Evolutionary conservation across 2,329 filamentous ascomycete genomes (phyloP), one percentile per base, ranked within the genome.

Genomic region (Clathrospora elynae): DNA sequence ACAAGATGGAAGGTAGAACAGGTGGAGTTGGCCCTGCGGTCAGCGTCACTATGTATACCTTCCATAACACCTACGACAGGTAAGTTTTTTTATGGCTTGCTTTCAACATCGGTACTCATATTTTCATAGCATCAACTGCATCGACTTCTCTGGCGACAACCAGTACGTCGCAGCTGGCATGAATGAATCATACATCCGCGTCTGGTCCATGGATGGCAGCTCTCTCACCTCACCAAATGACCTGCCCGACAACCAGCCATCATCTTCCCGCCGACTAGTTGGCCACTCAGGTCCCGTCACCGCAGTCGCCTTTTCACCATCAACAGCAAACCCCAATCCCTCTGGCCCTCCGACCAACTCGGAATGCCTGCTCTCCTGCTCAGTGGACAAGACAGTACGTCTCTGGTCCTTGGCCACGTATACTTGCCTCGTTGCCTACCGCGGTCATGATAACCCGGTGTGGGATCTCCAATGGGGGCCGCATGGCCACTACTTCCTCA

Each of bases 21-120:
- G 88, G 90, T 11, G 92, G 91, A 6, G 81, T 91, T 35, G 90
- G 91, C 10, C 83, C 90, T 40, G 85, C 85, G 17, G 79, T 96
- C 46, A 95, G 90, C 61, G 86, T 95, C 16, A 93, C 89, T 76
- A 97, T 97, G 88, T 96, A 95, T 68, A 99, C 93, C 1, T 96
- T 97, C 64, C 93, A 99, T 75, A 99, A 99, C 70, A 95, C 89
- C 0, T 85, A 90, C 51, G 90, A 95, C 70, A 87, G 84, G 89
- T 91, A 74, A 75, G 82, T 49, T n/a, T 18, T 25, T 6, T 9
- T 23, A 11, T 24, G 23, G 11, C 6, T 33, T 36, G 29, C 22
- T 35, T 32, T 5, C 22, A 11, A 14, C 13, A 34, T n/a, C 12
- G 5, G 12, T 11, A 22, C 28, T 33, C 35, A 31, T 39, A 14